These are phyloP conservation scores for Magnaporthiopsis rhizophila DNA, from an alignment of 2,329 filamentous ascomycete genomes.

Conservation along the genomic window DNA sequence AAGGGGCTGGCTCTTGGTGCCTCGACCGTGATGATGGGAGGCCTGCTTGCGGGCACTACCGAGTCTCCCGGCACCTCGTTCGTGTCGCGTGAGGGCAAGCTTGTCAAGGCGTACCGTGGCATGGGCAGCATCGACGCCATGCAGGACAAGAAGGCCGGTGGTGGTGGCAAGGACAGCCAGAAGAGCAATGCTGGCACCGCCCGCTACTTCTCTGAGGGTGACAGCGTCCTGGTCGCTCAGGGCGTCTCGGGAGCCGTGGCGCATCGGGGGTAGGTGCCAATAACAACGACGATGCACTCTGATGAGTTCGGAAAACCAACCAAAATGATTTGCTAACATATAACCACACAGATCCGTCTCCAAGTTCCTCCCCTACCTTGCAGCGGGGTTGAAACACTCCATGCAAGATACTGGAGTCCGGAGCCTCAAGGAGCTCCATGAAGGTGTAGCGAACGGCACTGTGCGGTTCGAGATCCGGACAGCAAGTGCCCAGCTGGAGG, in stretches of 20 bases:
- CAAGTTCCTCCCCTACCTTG: constrained; percentile 94
- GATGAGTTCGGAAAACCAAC: constrained; percentile 20
- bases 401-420: constrained; percentile 89
- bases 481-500: constrained; percentile 90
- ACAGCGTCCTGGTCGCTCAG: constrained; percentile 90
- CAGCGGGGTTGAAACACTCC: constrained; percentile 93
- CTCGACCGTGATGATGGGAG: constrained; percentile 98
- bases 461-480: constrained; percentile 93
- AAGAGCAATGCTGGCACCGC: constrained; percentile 91
- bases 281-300: constrained; percentile 5
- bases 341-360: constrained; percentile 58
- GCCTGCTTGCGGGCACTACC: constrained; percentile 90
- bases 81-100: constrained; percentile 90
- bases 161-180: constrained; percentile 62
- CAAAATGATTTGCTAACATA: background rate
- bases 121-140: constrained; percentile 99
- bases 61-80: constrained; percentile 97
- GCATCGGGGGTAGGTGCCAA: constrained; percentile 54
- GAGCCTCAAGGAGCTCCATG: constrained; percentile 70
- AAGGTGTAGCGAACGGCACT: constrained; percentile 62
- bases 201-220: constrained; percentile 96
- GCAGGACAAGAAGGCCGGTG: constrained; percentile 95
- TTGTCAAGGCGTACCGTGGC: constrained; percentile 97
- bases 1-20: constrained; percentile 94
- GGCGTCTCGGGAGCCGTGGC: constrained; percentile 85